Evolutionary conservation across 176 grass and related monocot genomes (phyloP).

Genomic region (Cenchrus americanus): DNA sequence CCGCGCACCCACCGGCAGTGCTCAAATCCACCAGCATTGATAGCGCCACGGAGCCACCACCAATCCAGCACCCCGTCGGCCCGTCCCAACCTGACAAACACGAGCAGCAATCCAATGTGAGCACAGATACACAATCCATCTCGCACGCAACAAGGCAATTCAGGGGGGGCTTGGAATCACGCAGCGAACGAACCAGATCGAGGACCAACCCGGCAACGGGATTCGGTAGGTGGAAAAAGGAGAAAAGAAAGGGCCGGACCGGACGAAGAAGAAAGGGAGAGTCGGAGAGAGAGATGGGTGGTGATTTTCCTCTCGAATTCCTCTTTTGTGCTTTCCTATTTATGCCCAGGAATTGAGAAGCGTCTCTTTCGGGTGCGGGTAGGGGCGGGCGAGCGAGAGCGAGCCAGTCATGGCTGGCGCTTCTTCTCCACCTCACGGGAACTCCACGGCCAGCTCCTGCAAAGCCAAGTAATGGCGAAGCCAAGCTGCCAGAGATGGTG

Average conservation of each 20-base stretch:
- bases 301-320: constrained; percentile 33
- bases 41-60: constrained; percentile 35
- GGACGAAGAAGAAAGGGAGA: neutral
- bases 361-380: constrained; percentile 62
- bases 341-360: constrained; percentile 58
- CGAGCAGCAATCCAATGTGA: constrained; percentile 11
- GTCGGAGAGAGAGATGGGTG: neutral
- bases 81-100: constrained; percentile 35
- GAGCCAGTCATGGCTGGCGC: constrained; percentile 13
- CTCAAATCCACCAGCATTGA: constrained; percentile 62
- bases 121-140: neutral
- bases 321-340: constrained; percentile 16
- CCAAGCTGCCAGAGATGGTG: constrained; percentile 28
- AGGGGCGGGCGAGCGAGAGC: constrained; percentile 36
- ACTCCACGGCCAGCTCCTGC: constrained; percentile 62
- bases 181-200: constrained; percentile 57
- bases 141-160: constrained; percentile 2
- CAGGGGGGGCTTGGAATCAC: constrained; percentile 12
- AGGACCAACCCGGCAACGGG: constrained; percentile 9
- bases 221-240: constrained; percentile 43
- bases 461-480: constrained; percentile 62
- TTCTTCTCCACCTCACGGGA: constrained; percentile 61
- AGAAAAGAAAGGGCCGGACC: neutral
- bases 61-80: no score
- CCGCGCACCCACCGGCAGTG: constrained; percentile 41